Base-by-base conservation (phyloP, 345 rosid genomes). In the Odontarrhena argentea region DNA sequence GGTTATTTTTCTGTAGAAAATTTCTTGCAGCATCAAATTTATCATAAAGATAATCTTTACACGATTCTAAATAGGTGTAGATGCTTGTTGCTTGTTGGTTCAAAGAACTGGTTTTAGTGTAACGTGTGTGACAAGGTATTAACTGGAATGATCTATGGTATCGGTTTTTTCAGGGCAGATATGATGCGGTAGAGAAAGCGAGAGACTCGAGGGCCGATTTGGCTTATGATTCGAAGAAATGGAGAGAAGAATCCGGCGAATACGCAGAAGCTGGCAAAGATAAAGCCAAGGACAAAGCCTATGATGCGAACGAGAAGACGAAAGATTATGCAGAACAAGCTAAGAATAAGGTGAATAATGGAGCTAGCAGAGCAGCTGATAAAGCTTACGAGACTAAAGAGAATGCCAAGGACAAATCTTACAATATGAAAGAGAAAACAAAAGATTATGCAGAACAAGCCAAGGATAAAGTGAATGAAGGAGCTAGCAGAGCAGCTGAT, bases 191-290 rank as follows among this genome's bases (percentile, higher is more conserved):
- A 11, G 77, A 74, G 64, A 67, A 47, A 11, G 41, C 77, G 0
- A 61, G 77, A 67, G 77, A 74, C 49, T 74, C 77, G 1, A 67
- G 77, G 15, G 77, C 77, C 0, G 77, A 74, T 24, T 67, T 61
- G 43, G 77, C 73, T 9, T 74, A 74, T 54, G 77, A 74, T 5
- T 67, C 73, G 2, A 75, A 75, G 70, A 75, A 62, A 57, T 75
- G 78, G 74, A 63, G 69, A 49, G 74, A 75, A 56, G 67, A 68
- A 12, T 68, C 78, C 0, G 73, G 74, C 11, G 68, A 74, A 6
- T 68, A 69, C 9, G 10, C 65, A 1, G 66, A 69, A 63, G 70
- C 63, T 1, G 69, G 74, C 28, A 53, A 67, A 52, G 61, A 58
- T 2, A 67, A 54, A 36, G 64, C 55, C 12, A 46, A 22, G 15